Evolutionary conservation across 371 early-diverging fungal genomes (phyloP), one percentile per base, ranked within the genome.

Genomic region (Thermomucor indicae-seudaticae): DNA sequence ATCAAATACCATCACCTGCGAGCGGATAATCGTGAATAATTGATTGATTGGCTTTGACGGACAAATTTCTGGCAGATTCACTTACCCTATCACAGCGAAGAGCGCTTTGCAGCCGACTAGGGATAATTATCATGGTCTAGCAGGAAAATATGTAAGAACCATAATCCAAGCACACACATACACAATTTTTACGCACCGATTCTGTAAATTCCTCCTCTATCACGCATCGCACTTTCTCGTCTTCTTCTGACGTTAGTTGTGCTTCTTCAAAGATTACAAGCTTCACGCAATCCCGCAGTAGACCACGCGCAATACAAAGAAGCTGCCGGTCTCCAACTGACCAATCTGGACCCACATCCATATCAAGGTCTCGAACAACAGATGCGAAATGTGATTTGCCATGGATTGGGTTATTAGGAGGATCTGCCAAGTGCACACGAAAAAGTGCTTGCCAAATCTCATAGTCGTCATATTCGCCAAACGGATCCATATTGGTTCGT

Each of bases 261-360:
- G 88, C 88, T 59, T 92, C 93, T 53, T 96, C 97, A 41, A 95
- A 61, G 2, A 92, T 64, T 7, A 94, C 67, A 7, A 95, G 73
- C 29, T 74, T 74, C 8, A 70, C 70, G 49, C 85, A 79, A 42
- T 84, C 80, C 48, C 83, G 80, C 16, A 93, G 65, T 23, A 93
- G 61, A 0, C 90, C 88, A 10, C 96, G 76, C 0, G 90, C 86
- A 47, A 94, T 78, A 51, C 89, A 85, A 31, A 95, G 67, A 32
- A 91, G 65, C 51, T 92, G 95, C 17, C 91, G 66, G 49, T 94
- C 88, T 2, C 92, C 94, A 4, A 88, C 79, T 12, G 85, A 79
- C 41, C 94, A 83, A 63, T 74, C 74, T 49, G 62, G 60, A n/a
- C 71, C 58, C 20, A 85, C 68, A 35, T 73, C 70, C 32, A 80